Evolutionary conservation across 2,329 filamentous ascomycete genomes (phyloP).

Genomic region (Domatiomyces globalis): DNA sequence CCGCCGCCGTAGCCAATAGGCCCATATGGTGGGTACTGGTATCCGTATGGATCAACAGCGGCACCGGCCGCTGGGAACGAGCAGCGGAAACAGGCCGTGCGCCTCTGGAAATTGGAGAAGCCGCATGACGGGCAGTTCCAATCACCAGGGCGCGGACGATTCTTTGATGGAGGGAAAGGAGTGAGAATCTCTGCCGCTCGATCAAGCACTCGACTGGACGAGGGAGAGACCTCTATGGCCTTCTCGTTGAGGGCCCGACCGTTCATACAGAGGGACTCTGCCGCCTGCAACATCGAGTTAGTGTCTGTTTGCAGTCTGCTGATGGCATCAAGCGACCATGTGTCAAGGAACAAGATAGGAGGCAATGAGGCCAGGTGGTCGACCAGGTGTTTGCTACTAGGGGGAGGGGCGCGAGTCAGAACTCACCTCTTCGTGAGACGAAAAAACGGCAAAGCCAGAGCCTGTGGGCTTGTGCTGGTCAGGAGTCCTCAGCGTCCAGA

Average conservation of each 20-base stretch:
- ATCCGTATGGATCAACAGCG: constrained; percentile 55
- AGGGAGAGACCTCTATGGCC: constrained; percentile 95
- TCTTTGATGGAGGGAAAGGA: constrained; percentile 96
- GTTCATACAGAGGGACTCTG: constrained; percentile 98
- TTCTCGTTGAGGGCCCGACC: constrained; percentile 96
- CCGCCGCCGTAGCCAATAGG: constrained; percentile 23
- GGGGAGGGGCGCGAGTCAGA: not conserved
- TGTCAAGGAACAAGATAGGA: not conserved
- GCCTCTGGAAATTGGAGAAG: constrained; percentile 98
- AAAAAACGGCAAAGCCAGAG: constrained; percentile 95
- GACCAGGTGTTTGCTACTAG: not conserved
- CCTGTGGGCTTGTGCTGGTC: constrained; percentile 99
- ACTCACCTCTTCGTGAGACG: constrained; percentile 89
- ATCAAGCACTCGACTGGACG: constrained; percentile 90
- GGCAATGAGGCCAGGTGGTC: not conserved
- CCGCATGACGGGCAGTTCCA: constrained; percentile 98
- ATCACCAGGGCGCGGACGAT: constrained; percentile 88
- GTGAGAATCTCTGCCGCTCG: constrained; percentile 91
- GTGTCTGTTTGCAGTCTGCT: not conserved
- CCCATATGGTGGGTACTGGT: not conserved
- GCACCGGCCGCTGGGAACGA: constrained; percentile 91
- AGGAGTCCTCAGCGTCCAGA: constrained; percentile 94
- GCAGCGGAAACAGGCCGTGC: constrained; percentile 96
- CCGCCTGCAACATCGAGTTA: constrained; percentile 46
- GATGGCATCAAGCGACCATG: not conserved